Percentiles rank a stretch among this genome's conserved stretches.
These are phyloP conservation scores for Adansonia gregorii DNA, from an alignment of 441 rosid species.

Conservation along the genomic window DNA sequence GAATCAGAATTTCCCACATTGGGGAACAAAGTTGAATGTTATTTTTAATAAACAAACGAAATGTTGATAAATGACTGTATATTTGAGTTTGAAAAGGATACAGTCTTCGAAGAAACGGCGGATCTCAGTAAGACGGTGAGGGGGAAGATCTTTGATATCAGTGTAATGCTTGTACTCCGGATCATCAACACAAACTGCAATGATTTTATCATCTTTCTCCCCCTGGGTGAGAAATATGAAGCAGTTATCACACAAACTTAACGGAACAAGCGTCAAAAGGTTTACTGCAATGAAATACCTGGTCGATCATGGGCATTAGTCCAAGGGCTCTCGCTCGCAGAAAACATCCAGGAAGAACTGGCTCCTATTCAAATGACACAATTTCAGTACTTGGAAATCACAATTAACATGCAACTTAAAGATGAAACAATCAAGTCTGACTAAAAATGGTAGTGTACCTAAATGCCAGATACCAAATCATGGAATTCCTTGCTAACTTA, in stretches of 20 bases:
- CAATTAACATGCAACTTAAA: conserved; percentile 17
- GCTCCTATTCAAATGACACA: conserved; percentile 56
- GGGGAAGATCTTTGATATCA: conserved; percentile 89
- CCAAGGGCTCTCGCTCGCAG: conserved; percentile 96
- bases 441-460: not conserved
- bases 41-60: not conserved
- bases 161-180: conserved; percentile 91
- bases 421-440: not conserved
- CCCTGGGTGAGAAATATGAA: conserved; percentile 50
- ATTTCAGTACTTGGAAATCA: conserved; percentile 2
- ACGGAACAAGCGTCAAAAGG: not conserved
- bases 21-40: not conserved
- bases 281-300: conserved; percentile 44
- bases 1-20: conserved; percentile 11
- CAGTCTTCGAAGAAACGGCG: conserved; percentile 97
- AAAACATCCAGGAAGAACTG: conserved; percentile 94
- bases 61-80: not conserved
- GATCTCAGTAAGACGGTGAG: conserved; percentile 92
- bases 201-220: conserved; percentile 96
- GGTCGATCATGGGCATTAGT: conserved; percentile 98
- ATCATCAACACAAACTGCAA: conserved; percentile 96
- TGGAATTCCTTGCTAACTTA: not conserved
- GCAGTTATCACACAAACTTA: conserved; percentile 1
- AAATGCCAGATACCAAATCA: not conserved
- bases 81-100: conserved; percentile 44